These are phyloP conservation scores for Saturnispora mendoncae DNA, from an alignment of 805 yeast species.

Conservation along the genomic window DNA sequence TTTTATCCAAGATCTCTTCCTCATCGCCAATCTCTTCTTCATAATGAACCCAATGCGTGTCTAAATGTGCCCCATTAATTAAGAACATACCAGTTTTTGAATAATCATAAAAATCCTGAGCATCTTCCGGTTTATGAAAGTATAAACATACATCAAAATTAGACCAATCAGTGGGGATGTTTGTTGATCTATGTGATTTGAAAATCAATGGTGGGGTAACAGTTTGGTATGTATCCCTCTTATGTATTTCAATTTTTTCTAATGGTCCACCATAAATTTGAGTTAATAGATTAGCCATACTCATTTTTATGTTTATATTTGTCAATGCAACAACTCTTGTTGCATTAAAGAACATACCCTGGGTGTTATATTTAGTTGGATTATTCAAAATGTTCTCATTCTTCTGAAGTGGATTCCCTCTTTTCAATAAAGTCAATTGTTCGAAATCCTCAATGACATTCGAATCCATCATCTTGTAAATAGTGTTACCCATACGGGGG, in stretches of 20 bases:
- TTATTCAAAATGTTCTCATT: slow-evolving; percentile 15
- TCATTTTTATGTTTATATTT: slow-evolving; percentile 28
- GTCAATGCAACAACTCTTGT: slow-evolving; percentile 19
- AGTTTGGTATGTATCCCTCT: slow-evolving; percentile 15
- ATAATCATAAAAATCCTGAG: slow-evolving; percentile 43
- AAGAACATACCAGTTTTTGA: slow-evolving; percentile 45
- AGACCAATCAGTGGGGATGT: slow-evolving; percentile 20
- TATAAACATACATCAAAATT: slow-evolving; percentile 34
- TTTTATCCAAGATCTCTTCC: slow-evolving; percentile 6
- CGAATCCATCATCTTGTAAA: not conserved
- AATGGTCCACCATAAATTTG: slow-evolving; percentile 65
- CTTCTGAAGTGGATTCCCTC: slow-evolving; percentile 8
- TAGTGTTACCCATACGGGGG: not conserved
- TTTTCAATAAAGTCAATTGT: slow-evolving; percentile 5
- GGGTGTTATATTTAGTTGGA: not conserved
- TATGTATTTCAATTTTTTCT: slow-evolving; percentile 36
- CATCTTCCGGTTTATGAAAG: slow-evolving; percentile 46
- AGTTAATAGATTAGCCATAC: slow-evolving; percentile 41
- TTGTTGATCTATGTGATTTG: slow-evolving; percentile 2
- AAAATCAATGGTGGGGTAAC: slow-evolving; percentile 8
- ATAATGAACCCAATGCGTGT: slow-evolving; percentile 37
- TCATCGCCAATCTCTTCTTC: slow-evolving; percentile 6
- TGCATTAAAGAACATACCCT: slow-evolving; percentile 1
- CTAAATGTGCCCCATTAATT: slow-evolving; percentile 47
- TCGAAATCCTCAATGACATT: slow-evolving; percentile 1